Base-by-base conservation (phyloP, 2,329 filamentous ascomycete genomes). In the Diaporthe aspalathi region DNA sequence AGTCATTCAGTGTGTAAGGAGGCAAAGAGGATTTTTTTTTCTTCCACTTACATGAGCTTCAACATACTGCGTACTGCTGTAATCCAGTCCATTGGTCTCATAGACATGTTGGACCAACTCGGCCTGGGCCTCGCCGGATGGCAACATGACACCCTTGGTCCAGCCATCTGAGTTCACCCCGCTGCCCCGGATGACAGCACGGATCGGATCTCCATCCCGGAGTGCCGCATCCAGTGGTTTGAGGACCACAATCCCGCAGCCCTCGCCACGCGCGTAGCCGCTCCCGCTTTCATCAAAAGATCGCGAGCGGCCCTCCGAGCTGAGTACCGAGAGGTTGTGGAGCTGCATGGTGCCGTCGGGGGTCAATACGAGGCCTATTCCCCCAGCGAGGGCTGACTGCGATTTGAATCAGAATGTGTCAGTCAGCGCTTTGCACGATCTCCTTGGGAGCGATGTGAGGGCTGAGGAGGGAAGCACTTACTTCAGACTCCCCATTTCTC, bases 231-330 rank as follows among this genome's bases (percentile, higher is more conserved):
- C 80, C 0, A 91, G 78, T 3, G 83, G 84, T 76, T 91, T 91
- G 62, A 92, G 75, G 7, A 91, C 75, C 2, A 91, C 78, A 24
- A 86, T 82, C 0, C 84, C 88, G 40, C 87, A 81, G 1, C 89
- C 90, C 75, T 92, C 90, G 1, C 89, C 89, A 53, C 89, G 82
- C 0, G 85, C 88, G 74, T 91, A 92, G 0, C 90, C 90, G 72
- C 87, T 86, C 38, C 87, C 89, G 6, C 83, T 81, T 12, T 81
- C 77, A 75, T 90, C 89, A 75, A 86, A 89, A 14, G 85, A 85
- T 70, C 84, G 83, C 54, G 80, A 83, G 72, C 81, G 86, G 7
- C 85, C 84, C 72, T 84, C 82, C 1, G 84, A 83, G 60, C 84
- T 86, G 4, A 87, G 78, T 67, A 87, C 85, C 73, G n/a, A n/a